phyloP scores from a whole-genome alignment of 306 rosid species.

The Glycyrrhiza uralensis region DNA sequence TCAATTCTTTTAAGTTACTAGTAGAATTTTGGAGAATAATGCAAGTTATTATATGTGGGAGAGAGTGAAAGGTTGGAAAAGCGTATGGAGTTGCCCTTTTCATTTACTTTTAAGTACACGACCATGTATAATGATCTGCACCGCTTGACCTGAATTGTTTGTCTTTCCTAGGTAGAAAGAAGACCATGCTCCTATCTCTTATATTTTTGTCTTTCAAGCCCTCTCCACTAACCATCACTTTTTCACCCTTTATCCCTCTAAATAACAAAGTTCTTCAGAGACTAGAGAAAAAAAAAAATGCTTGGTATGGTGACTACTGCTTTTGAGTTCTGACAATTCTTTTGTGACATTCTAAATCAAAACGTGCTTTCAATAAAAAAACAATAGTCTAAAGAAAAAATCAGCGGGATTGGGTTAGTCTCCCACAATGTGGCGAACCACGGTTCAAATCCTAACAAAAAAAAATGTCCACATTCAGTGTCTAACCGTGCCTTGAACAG shows the following conservation, averaged over 20 bases:
- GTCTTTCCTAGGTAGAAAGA: conserved; percentile 39
- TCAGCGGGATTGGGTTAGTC: too few species aligned
- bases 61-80: conserved; percentile 18
- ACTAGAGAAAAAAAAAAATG: conserved; percentile 25
- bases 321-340: conserved; percentile 39
- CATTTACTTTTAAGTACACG: conserved; percentile 17
- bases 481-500: too few species aligned
- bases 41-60: not conserved
- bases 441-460: too few species aligned
- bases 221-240: conserved; percentile 34
- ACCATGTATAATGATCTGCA: conserved; percentile 28
- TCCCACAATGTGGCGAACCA: too few species aligned
- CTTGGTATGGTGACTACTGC: conserved; percentile 8
- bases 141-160: conserved; percentile 41
- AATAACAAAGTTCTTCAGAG: conserved; percentile 20
- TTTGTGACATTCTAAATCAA: conserved; percentile 23
- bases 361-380: conserved; percentile 27
- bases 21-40: not conserved
- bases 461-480: too few species aligned
- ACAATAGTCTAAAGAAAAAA: conserved; percentile 4
- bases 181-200: conserved; percentile 14
- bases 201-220: conserved; percentile 32
- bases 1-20: too few species aligned
- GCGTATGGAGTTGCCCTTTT: conserved; percentile 26
- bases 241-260: conserved; percentile 25